Conservation (phyloP, 1,284 basidiomycete genomes). For the Moesziomyces antarcticus region DNA sequence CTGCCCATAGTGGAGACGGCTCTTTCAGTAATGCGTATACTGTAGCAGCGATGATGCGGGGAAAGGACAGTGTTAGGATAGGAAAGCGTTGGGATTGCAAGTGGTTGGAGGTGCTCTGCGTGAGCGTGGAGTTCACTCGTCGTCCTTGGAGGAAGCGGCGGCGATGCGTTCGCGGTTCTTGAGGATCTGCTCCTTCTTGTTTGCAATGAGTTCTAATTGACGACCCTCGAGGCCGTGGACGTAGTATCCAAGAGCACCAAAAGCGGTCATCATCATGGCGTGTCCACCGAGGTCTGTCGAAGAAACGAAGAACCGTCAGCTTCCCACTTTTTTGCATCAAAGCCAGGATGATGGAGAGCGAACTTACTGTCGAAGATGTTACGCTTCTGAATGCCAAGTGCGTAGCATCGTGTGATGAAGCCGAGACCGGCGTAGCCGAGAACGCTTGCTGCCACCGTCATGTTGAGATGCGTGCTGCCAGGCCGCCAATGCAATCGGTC, state of each 20-base stretch:
- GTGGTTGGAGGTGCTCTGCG: background rate
- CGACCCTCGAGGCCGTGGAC: conserved; percentile 62
- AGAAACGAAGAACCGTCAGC: background rate
- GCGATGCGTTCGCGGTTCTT: conserved; percentile 48
- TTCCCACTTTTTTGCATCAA: too few relatives aligned
- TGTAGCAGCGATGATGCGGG: too few relatives aligned
- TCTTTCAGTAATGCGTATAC: too few relatives aligned
- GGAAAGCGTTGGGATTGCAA: too few relatives aligned
- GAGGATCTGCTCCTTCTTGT: conserved; percentile 64
- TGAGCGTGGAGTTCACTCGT: conserved; percentile 10
- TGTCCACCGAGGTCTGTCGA: conserved; percentile 62
- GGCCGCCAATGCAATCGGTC: too few relatives aligned
- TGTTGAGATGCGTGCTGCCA: conserved; percentile 6
- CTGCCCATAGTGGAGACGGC: too few relatives aligned
- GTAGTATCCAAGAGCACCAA: conserved; percentile 64
- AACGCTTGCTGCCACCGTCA: conserved; percentile 57
- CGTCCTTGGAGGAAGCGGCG: conserved; percentile 9
- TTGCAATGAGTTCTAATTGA: conserved; percentile 52
- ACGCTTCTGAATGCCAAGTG: conserved; percentile 65
- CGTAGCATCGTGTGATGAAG: conserved; percentile 65
- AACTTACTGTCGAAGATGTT: conserved; percentile 67
- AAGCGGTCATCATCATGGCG: conserved; percentile 57
- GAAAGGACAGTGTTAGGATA: too few relatives aligned
- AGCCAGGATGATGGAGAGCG: background rate
- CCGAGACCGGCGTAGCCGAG: conserved; percentile 65